Conservation (phyloP, 177 flowering plant genomes). For the Vitis hybrid region DNA sequence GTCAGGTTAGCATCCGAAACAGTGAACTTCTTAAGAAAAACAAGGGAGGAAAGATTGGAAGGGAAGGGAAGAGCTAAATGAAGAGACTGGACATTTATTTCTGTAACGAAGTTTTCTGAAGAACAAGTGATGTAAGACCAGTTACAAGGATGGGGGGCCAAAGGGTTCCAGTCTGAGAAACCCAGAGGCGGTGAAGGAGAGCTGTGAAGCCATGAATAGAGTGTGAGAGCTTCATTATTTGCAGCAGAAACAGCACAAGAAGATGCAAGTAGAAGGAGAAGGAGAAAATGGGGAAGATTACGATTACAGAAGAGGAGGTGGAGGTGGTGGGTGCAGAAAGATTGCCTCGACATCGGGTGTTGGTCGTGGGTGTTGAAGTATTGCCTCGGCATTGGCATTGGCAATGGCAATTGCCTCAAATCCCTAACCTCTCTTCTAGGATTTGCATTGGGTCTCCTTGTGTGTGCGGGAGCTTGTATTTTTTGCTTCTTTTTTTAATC, state of each 20-base stretch:
- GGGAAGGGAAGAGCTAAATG: slow-evolving; percentile 54
- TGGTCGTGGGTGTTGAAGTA: slow-evolving; percentile 16
- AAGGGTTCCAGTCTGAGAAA: slow-evolving; percentile 53
- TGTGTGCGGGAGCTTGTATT: too few species aligned
- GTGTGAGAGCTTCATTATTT: slow-evolving; percentile 41
- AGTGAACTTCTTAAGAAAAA: slow-evolving; percentile 41
- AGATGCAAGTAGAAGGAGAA: slow-evolving; percentile 6
- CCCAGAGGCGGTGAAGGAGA: slow-evolving; percentile 28
- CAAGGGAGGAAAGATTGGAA: slow-evolving; percentile 55
- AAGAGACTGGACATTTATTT: slow-evolving; percentile 53
- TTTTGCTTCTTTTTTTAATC: slow-evolving; percentile 1
- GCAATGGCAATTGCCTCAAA: slow-evolving; percentile 42
- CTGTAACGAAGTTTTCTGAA: slow-evolving; percentile 42
- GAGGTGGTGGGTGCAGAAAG: slow-evolving; percentile 16
- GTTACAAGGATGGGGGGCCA: slow-evolving; percentile 56
- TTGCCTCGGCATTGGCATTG: slow-evolving; percentile 44
- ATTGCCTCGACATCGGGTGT: slow-evolving; percentile 37
- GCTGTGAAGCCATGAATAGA: slow-evolving; percentile 60
- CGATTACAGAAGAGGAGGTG: slow-evolving; percentile 10
- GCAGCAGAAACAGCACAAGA: slow-evolving; percentile 10
- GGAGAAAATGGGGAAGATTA: slow-evolving; percentile 12
- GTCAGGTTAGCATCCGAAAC: slow-evolving; percentile 75
- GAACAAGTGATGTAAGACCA: slow-evolving; percentile 74
- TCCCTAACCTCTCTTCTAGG: slow-evolving; percentile 44
- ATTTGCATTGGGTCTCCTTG: slow-evolving; percentile 65